phyloP scores from a whole-genome alignment of 164 flowering plant species.

The Hamamelis virginiana region DNA sequence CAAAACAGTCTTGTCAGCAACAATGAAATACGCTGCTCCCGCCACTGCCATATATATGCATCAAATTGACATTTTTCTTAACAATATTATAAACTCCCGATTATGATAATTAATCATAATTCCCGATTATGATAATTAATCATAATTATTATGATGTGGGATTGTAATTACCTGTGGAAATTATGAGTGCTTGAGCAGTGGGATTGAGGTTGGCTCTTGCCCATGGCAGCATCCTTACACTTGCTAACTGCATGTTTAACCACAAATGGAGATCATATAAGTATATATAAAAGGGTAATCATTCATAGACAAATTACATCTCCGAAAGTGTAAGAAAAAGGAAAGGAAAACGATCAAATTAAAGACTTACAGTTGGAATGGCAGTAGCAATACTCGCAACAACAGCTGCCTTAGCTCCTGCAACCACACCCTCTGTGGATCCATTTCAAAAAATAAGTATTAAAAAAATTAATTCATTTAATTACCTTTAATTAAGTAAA shows the following conservation, averaged over 20 bases:
- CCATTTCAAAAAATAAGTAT: background rate
- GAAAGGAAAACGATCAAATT: too few relatives aligned
- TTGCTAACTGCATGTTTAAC: conserved; percentile 79
- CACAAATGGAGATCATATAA: too few relatives aligned
- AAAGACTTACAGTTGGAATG: conserved; percentile 74
- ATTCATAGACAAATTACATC: too few relatives aligned
- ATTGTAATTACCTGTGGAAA: conserved; percentile 62
- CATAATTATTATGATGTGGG: too few relatives aligned
- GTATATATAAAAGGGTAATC: too few relatives aligned
- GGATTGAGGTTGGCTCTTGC: conserved; percentile 84
- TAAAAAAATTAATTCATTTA: background rate
- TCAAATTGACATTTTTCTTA: background rate
- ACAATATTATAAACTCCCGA: background rate
- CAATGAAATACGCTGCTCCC: conserved; percentile 86
- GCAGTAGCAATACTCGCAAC: conserved; percentile 76
- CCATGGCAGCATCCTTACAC: conserved; percentile 88
- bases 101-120: background rate
- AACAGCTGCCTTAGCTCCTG: conserved; percentile 88
- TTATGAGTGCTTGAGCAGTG: conserved; percentile 92
- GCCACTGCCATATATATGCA: conserved; percentile 48
- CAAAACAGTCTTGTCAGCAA: conserved; percentile 89
- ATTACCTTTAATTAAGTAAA: background rate
- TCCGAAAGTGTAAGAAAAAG: too few relatives aligned
- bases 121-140: background rate
- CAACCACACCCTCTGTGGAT: conserved; percentile 65